Evolutionary conservation across 2,329 filamentous ascomycete genomes (phyloP).

Genomic region (Exophiala calicioides): DNA sequence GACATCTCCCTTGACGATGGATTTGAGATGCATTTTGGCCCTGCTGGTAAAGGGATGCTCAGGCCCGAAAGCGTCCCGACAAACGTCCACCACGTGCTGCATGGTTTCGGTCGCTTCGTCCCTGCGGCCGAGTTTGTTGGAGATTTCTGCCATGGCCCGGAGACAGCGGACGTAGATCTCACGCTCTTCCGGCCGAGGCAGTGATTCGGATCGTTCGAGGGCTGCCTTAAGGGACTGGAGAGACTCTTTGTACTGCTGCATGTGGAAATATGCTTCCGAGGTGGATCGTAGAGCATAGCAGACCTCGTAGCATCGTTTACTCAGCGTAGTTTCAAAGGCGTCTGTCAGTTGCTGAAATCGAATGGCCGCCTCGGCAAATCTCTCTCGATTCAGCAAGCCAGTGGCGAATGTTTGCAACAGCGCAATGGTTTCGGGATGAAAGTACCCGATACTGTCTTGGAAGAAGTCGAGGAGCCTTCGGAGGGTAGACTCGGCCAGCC

Average conservation of each 20-base stretch:
- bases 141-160: conserved; percentile 30
- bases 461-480: conserved; percentile 32
- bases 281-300: conserved; percentile 30
- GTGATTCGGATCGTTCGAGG: conserved; percentile 24
- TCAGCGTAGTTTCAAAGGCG: conserved; percentile 29
- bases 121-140: conserved; percentile 22
- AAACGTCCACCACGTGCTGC: conserved; percentile 30
- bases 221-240: conserved; percentile 29
- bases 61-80: conserved; percentile 29
- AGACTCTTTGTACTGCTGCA: conserved; percentile 24
- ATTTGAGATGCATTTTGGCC: conserved; percentile 32
- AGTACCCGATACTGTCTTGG: conserved; percentile 32
- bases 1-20: conserved; percentile 26
- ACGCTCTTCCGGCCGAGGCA: conserved; percentile 27
- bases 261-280: conserved; percentile 32
- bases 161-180: conserved; percentile 33
- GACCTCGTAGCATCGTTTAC: conserved; percentile 29
- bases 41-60: conserved; percentile 31
- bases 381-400: conserved; percentile 28
- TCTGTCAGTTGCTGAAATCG: conserved; percentile 31
- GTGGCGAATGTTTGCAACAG: conserved; percentile 32
- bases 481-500: conserved; percentile 27
- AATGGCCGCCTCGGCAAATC: conserved; percentile 29
- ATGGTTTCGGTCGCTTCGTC: conserved; percentile 30
- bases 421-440: conserved; percentile 31